Evolutionary conservation across 305 asterid species (phyloP).

Genomic region (Stenogyne calaminthoides): DNA sequence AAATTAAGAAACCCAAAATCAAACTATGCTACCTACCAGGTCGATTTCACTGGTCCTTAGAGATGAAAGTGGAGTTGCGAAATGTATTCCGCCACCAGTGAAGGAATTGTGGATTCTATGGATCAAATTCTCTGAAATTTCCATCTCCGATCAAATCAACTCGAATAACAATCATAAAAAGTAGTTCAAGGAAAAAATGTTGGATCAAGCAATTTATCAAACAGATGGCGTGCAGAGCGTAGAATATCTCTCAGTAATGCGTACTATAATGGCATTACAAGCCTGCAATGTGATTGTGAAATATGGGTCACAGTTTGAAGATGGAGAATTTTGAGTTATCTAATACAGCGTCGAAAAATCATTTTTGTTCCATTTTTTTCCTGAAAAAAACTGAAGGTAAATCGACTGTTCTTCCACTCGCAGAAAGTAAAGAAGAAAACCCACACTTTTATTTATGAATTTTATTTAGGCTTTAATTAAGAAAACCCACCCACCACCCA

Average conservation of each 20-base stretch:
- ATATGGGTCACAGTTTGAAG: too few relatives aligned
- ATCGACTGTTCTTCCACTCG: not conserved
- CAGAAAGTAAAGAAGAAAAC: not conserved
- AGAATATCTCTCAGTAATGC: not conserved
- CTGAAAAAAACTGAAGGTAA: not conserved
- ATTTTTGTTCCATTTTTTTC: not conserved
- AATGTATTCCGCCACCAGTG: slow-evolving; percentile 69
- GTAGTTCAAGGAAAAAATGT: not conserved
- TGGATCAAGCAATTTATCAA: slow-evolving; percentile 35
- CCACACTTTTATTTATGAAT: not conserved
- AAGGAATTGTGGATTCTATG: slow-evolving; percentile 52
- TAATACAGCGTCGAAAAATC: too few relatives aligned
- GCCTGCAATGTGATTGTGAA: not conserved
- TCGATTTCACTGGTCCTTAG: slow-evolving; percentile 72
- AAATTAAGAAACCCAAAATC: not conserved
- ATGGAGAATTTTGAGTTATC: not conserved
- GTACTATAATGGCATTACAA: not conserved
- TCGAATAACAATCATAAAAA: slow-evolving; percentile 7
- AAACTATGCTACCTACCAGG: slow-evolving; percentile 54
- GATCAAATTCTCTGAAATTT: slow-evolving; percentile 57
- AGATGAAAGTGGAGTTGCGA: slow-evolving; percentile 62
- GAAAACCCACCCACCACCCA: too few relatives aligned
- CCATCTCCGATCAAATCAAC: slow-evolving; percentile 49
- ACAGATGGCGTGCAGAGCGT: slow-evolving; percentile 26
- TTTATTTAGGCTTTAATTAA: too few relatives aligned